phyloP scores from a whole-genome alignment of 768 basidiomycete genomes.

The Amyloporia xantha region DNA sequence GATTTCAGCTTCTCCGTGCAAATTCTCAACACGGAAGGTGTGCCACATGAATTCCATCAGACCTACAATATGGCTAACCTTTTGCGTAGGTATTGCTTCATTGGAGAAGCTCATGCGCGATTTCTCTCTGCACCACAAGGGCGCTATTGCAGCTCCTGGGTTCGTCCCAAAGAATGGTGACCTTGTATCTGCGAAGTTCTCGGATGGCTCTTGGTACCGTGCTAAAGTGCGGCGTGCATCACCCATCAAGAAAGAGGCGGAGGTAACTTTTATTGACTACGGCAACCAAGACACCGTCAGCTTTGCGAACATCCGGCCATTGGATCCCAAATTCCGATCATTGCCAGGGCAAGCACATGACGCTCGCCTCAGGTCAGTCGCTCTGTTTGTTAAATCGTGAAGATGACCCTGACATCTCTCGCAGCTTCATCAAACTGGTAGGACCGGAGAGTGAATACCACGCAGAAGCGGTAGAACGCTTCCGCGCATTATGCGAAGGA shows the following conservation, averaged over 20 bases:
- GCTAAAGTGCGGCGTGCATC: slow-evolving; percentile 86
- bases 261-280: slow-evolving; percentile 92
- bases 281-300: slow-evolving; percentile 89
- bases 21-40: slow-evolving; percentile 85
- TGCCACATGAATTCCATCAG: too few species aligned
- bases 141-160: slow-evolving; percentile 51
- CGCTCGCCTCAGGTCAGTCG: slow-evolving; percentile 77
- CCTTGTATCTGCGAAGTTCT: slow-evolving; percentile 91
- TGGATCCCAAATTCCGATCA: slow-evolving; percentile 85
- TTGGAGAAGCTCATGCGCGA: slow-evolving; percentile 93
- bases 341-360: slow-evolving; percentile 93
- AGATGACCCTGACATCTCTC: neutral
- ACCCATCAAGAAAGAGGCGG: slow-evolving; percentile 86
- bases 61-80: too few species aligned
- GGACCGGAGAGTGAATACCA: slow-evolving; percentile 83
- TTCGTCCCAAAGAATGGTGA: slow-evolving; percentile 83
- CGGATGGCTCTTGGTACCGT: slow-evolving; percentile 93
- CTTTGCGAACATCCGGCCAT: slow-evolving; percentile 79
- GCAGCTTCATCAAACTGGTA: slow-evolving; percentile 86
- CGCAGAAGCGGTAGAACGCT: slow-evolving; percentile 76
- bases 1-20: slow-evolving; percentile 90
- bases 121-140: slow-evolving; percentile 81
- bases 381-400: neutral
- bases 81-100: slow-evolving; percentile 68
- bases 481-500: slow-evolving; percentile 83